Base-by-base conservation (phyloP, 2,329 filamentous ascomycete genomes). In the Colletotrichum sp. region DNA sequence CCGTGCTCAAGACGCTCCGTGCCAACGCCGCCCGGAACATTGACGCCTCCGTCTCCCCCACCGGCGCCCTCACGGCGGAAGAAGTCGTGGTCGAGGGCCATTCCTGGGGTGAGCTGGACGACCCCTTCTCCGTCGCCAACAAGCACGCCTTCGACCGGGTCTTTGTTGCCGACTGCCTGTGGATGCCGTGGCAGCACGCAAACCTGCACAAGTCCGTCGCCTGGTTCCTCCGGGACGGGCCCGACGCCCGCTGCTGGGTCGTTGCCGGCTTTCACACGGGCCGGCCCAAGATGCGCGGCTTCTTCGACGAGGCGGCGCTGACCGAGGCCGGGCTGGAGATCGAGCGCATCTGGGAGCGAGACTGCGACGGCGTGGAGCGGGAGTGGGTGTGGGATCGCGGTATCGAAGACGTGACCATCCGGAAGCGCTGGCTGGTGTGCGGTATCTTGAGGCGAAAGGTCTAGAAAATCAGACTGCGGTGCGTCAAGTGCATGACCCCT, bases 251-350 rank as follows among this genome's bases (percentile, higher is more conserved):
- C 39, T 89, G 92, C 66, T 91, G 92, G 84, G 90, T 93, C n/a
- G 87, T 95, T 8, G 93, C 91, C 1, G 93, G 93, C 0, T 94
- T 95, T 78, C 94, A 95, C 80, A 94, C 94, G 0, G 94, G 94
- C 0, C 87, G 94, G 43, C 86, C 86, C 25, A 93, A 92, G 81
- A 88, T 95, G 85, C 87, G 87, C n/a, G 87, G 84, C 0, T 95
- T 95, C 84, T 95, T 94, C 80, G 89, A 88, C 15, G 80, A 78
- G 6, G 81, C 78, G 8, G 86, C 84, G 15, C 85, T 94, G 61
- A 82, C 79, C 1, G 83, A 84, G 66, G 86, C 84, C 22, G 90
- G 89, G 4, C 84, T 95, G 60, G 90, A 90, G 80, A 83, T 94
- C 5, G 93, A 94, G 81, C 84, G 87, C 32, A 91, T 95, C 25